These are phyloP conservation scores for Nannochloropsis limnetica DNA, from an alignment of 352 stramenopile species.

Conservation along the genomic window DNA sequence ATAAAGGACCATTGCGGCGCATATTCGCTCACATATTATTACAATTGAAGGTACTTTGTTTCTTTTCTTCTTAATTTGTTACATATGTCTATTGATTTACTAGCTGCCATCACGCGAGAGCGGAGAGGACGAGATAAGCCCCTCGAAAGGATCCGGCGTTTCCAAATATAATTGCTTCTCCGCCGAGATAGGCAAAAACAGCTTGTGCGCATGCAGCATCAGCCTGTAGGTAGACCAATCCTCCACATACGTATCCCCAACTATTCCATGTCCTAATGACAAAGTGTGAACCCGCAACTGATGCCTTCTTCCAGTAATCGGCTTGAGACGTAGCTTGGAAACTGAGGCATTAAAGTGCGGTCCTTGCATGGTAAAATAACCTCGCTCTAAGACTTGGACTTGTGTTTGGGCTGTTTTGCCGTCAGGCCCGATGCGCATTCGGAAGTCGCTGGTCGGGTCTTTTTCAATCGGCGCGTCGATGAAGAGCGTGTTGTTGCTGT, in stretches of 20 bases:
- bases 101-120: not conserved
- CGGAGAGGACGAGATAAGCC: not conserved
- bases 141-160: not conserved
- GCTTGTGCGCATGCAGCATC: constrained; percentile 24
- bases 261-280: constrained; percentile 7
- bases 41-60: not conserved
- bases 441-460: not conserved
- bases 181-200: not conserved
- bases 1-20: not conserved
- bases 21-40: not conserved
- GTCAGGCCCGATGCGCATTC: constrained; percentile 10
- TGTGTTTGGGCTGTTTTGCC: constrained; percentile 14
- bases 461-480: constrained; percentile 16
- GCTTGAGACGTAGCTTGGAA: not conserved
- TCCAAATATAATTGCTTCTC: not conserved
- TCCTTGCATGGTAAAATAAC: not conserved
- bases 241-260: not conserved
- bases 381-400: not conserved
- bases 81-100: not conserved
- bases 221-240: not conserved
- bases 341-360: not conserved
- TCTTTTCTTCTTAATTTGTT: not conserved
- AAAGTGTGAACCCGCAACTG: constrained; percentile 7
- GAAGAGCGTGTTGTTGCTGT: constrained; percentile 15
- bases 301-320: constrained; percentile 11